These are phyloP conservation scores for Prunus mume DNA, from an alignment of 306 rosid species.

Conservation along the genomic window DNA sequence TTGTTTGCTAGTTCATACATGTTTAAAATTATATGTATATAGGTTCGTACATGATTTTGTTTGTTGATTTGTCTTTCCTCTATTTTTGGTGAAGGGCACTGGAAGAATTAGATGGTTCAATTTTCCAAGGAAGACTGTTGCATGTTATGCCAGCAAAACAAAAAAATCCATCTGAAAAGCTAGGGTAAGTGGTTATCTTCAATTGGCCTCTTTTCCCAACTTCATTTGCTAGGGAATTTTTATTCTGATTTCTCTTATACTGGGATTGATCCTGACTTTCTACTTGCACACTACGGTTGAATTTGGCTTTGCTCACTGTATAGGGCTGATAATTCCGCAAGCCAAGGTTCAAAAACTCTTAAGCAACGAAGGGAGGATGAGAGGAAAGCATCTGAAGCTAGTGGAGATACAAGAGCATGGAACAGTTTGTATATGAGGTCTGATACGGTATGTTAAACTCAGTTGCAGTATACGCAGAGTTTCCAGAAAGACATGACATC, in stretches of 20 bases:
- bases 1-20: not conserved
- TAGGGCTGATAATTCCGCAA: constrained; percentile 45
- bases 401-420: constrained; percentile 94
- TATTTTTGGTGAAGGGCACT: constrained; percentile 49
- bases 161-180: constrained; percentile 44
- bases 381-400: constrained; percentile 76
- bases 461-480: not conserved
- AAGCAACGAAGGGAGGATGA: constrained; percentile 74
- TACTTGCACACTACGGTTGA: constrained; percentile 4
- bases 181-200: constrained; percentile 46
- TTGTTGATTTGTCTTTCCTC: not conserved
- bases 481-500: not conserved
- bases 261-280: not conserved
- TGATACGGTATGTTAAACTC: constrained; percentile 62
- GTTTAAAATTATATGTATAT: not conserved
- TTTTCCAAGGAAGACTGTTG: constrained; percentile 89
- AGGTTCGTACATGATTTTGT: no score
- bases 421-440: constrained; percentile 87
- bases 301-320: constrained; percentile 26
- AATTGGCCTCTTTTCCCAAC: not conserved
- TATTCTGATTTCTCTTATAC: not conserved
- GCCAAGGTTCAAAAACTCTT: constrained; percentile 56
- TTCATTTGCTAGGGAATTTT: not conserved
- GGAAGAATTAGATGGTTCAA: constrained; percentile 67
- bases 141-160: constrained; percentile 82